Evolutionary conservation across 371 early-diverging fungal genomes (phyloP).

Genomic region (Rhizopus microsporus): DNA sequence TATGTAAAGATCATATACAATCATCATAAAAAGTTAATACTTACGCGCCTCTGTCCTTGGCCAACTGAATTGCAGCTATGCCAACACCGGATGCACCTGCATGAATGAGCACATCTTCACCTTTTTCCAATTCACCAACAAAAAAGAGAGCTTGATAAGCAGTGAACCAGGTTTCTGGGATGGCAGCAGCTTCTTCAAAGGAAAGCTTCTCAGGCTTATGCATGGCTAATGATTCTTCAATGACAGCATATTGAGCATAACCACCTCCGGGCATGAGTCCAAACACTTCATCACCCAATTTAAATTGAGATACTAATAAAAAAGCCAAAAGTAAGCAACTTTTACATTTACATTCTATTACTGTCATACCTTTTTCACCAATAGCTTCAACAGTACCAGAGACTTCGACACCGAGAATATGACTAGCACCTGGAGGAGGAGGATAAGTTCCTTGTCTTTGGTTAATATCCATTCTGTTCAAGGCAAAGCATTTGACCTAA

Average conservation of each 20-base stretch:
- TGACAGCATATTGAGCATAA: constrained; percentile 71
- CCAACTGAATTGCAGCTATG: constrained; percentile 76
- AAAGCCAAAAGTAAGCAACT: background rate
- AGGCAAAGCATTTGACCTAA: constrained; percentile 59
- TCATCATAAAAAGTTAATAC: constrained; percentile 10
- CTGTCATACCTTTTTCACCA: constrained; percentile 45
- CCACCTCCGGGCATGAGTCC: constrained; percentile 74
- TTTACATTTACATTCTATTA: background rate
- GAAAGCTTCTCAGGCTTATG: constrained; percentile 58
- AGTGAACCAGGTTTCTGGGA: constrained; percentile 82
- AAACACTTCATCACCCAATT: constrained; percentile 68
- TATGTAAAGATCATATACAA: background rate
- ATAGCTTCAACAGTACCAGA: constrained; percentile 64
- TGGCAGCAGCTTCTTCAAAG: constrained; percentile 70
- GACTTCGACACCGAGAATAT: constrained; percentile 77
- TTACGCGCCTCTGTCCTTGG: constrained; percentile 67
- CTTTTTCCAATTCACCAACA: constrained; percentile 57
- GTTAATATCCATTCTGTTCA: constrained; percentile 79
- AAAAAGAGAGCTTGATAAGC: constrained; percentile 75
- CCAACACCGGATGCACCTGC: constrained; percentile 83
- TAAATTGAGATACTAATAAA: constrained; percentile 46
- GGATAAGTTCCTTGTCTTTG: constrained; percentile 78
- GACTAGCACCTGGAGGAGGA: constrained; percentile 61
- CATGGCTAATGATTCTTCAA: constrained; percentile 63
- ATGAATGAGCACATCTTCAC: constrained; percentile 75